Evolutionary conservation across 495 filamentous ascomycete species (phyloP), one percentile per base, ranked within the genome.

Genomic region (Podospora australis): DNA sequence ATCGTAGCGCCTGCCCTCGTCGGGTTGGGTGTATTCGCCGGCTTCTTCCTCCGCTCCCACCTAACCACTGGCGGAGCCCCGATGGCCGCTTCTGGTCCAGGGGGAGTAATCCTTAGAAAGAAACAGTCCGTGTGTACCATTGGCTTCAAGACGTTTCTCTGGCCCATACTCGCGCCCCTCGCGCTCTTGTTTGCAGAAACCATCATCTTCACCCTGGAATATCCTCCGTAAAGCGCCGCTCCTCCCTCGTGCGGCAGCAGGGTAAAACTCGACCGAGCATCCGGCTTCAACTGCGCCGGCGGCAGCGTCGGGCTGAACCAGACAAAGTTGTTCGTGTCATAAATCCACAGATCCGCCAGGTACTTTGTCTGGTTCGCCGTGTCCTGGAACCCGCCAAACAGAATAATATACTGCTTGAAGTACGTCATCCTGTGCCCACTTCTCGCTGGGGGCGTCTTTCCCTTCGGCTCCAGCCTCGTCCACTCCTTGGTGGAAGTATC

Each of bases 341-440:
- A 83, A 5, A 78, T 53, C 79, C 79, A 83, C 29, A 82, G 62
- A 55, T 88, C 84, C 2, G 71, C 69, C 1, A 98, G 75, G 62
- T 97, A 98, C 56, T 88, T 92, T 5, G 92, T 96, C 60, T 87
- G 82, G 57, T 91, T 84, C 7, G 88, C 87, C 13, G 91, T 96
- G 62, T 98, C 92, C 66, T 97, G 92, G 63, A 98, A 98, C 8
- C 92, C 64, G 29, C 64, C 67, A 26, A 70, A 68, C 19, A 70
- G 48, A 48, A 65, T 61, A 26, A 70, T 64, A 48, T 69, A 74
- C 34, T 75, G 65, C 72, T 96, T 96, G 73, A 78, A 96, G 55
- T 87, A 90, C 11, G 90, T 92, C 86, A 98, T 92, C 50, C 92
- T 79, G 67, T 98, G 92, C 2, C 92, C 92, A 58, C 86, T 91